Percentiles rank a stretch among this genome's conserved stretches.
Evolutionary conservation across 768 basidiomycete genomes (phyloP).

Genomic region (Kwoniella sp.): DNA sequence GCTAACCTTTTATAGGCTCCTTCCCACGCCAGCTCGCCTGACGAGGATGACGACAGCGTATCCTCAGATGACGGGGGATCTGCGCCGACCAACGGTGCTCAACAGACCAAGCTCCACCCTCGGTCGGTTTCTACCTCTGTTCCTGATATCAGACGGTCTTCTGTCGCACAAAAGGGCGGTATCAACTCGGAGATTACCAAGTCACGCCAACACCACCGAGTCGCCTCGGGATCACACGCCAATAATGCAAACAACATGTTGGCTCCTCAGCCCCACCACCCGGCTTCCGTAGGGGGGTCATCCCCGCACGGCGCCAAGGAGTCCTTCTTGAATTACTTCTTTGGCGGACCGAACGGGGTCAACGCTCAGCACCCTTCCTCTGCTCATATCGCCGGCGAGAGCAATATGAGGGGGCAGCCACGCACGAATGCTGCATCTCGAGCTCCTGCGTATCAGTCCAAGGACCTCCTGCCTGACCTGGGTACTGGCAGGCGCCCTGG

Average conservation of each 20-base stretch:
- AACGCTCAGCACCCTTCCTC: constrained; percentile 4
- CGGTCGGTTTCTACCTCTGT: constrained; percentile 61
- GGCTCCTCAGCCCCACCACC: constrained; percentile 9
- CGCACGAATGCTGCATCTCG: too few relatives aligned
- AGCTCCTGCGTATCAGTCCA: not conserved
- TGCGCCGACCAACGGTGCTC: constrained; percentile 19
- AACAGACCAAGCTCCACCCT: constrained; percentile 27
- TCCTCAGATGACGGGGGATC: constrained; percentile 51
- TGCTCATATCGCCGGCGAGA: too few relatives aligned
- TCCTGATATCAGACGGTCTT: constrained; percentile 36
- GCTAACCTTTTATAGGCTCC: constrained; percentile 20
- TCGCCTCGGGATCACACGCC: constrained; percentile 20
- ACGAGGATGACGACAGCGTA: constrained; percentile 63
- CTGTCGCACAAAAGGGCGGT: constrained; percentile 21
- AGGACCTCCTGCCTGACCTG: constrained; percentile 47
- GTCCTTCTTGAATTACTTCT: constrained; percentile 95
- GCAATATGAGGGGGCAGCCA: too few relatives aligned
- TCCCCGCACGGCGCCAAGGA: constrained; percentile 64
- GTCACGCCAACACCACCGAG: constrained; percentile 31
- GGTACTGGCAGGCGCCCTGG: constrained; percentile 32
- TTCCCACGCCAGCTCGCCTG: constrained; percentile 52
- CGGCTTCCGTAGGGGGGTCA: constrained; percentile 12
- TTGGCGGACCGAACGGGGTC: constrained; percentile 68
- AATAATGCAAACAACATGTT: not conserved
- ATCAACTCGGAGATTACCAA: constrained; percentile 46